phyloP scores from a whole-genome alignment of 2,329 filamentous ascomycete species.

The Nakataea oryzae region DNA sequence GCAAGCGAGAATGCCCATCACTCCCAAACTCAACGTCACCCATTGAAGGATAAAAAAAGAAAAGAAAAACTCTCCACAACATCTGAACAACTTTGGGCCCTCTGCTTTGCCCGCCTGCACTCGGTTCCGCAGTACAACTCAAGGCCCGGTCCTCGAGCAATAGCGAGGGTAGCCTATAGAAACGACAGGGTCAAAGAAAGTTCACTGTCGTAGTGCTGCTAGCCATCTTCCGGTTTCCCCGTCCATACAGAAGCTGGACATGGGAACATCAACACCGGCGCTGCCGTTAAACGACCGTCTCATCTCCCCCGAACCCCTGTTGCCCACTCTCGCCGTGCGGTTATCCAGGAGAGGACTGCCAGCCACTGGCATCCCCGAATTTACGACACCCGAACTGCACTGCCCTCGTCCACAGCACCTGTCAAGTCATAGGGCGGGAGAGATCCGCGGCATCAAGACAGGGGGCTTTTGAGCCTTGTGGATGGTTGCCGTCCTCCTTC shows the following conservation, averaged over 20 bases:
- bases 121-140: background rate
- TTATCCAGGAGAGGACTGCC: background rate
- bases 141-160: background rate
- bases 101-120: background rate
- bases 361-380: background rate
- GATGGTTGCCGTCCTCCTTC: too few relatives aligned
- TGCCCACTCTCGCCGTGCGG: background rate
- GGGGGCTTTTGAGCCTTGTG: too few relatives aligned
- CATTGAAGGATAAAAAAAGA: too few relatives aligned
- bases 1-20: background rate
- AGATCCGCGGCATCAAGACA: too few relatives aligned
- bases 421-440: too few relatives aligned
- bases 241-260: background rate
- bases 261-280: background rate
- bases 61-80: background rate
- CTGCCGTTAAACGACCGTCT: background rate
- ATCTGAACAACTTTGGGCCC: background rate
- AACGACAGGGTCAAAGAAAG: background rate
- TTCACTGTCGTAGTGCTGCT: background rate
- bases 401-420: background rate
- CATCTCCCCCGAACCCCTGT: background rate
- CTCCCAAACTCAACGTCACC: background rate
- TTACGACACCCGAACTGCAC: too few relatives aligned
- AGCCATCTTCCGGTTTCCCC: background rate
- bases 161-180: background rate